Conservation (phyloP, 2,329 filamentous ascomycete genomes). For the Myotisia sp. region DNA sequence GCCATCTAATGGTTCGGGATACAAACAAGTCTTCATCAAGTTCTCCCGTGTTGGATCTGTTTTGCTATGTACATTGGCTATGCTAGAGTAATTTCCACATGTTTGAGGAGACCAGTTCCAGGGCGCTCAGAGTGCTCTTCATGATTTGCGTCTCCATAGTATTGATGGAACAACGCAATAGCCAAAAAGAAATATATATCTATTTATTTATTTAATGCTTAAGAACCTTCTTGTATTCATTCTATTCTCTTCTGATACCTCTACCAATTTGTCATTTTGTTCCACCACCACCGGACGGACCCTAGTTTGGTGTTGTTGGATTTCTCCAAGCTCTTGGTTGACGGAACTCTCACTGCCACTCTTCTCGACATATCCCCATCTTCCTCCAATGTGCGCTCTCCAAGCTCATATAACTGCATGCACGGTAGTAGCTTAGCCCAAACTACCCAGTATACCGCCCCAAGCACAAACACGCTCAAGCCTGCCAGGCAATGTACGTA, state of each 20-base stretch:
- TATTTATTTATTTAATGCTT: neutral
- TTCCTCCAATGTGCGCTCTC: conserved; percentile 34
- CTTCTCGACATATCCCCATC: conserved; percentile 4
- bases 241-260: conserved; percentile 1
- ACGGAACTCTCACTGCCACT: conserved; percentile 2
- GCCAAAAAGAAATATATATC: neutral
- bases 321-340: neutral
- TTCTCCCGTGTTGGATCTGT: neutral
- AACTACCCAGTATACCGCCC: conserved; percentile 38
- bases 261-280: neutral
- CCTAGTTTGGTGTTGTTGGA: neutral
- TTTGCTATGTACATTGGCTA: conserved; percentile 8
- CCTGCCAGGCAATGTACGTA: conserved; percentile 42
- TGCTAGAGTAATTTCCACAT: conserved; percentile 30
- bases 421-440: conserved; percentile 38
- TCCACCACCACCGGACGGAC: neutral
- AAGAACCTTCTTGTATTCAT: neutral
- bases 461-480: conserved; percentile 35
- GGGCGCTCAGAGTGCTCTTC: conserved; percentile 13
- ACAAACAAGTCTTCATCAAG: no score
- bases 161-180: conserved; percentile 26
- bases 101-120: conserved; percentile 35
- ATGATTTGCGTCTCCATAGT: conserved; percentile 34
- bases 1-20: no score
- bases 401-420: conserved; percentile 36